Percentiles rank a stretch among this genome's conserved stretches.
These are phyloP conservation scores for Noccaea bulbosa DNA, from an alignment of 345 rosid genomes.

Conservation along the genomic window DNA sequence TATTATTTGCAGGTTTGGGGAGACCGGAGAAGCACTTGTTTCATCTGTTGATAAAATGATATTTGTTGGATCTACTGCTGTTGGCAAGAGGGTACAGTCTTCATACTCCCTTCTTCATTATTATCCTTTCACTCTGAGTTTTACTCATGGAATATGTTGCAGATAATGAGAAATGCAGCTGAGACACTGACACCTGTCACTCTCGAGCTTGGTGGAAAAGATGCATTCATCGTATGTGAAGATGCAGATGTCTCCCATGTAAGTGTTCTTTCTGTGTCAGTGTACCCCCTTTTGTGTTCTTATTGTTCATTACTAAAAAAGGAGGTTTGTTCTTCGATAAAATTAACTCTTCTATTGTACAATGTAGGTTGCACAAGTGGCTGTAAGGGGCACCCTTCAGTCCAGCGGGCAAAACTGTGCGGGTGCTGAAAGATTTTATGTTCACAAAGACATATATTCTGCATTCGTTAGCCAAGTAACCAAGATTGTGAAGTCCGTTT, in stretches of 20 bases:
- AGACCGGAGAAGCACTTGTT: conserved; percentile 95
- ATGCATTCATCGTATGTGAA: conserved; percentile 90
- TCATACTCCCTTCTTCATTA: conserved; percentile 18
- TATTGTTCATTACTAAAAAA: conserved; percentile 21
- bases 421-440: conserved; percentile 99
- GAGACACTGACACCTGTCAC: conserved; percentile 82
- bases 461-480: conserved; percentile 78
- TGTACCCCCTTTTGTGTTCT: conserved; percentile 11
- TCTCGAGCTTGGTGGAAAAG: conserved; percentile 99
- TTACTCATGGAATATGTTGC: conserved; percentile 44
- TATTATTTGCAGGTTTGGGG: conserved; percentile 68
- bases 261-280: conserved; percentile 34
- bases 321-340: conserved; percentile 14
- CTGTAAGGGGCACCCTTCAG: conserved; percentile 89
- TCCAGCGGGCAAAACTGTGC: conserved; percentile 99
- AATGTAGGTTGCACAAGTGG: conserved; percentile 92
- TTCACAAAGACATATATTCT: conserved; percentile 75
- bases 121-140: conserved; percentile 23
- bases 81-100: conserved; percentile 85
- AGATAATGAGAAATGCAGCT: conserved; percentile 95
- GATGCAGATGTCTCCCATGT: conserved; percentile 87
- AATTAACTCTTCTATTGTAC: conserved; percentile 25
- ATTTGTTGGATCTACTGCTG: conserved; percentile 96
- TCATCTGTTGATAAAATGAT: conserved; percentile 91
- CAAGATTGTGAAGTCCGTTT: conserved; percentile 84